Evolutionary conservation across 257 asterid species (phyloP).

Genomic region (Apocynum venetum): DNA sequence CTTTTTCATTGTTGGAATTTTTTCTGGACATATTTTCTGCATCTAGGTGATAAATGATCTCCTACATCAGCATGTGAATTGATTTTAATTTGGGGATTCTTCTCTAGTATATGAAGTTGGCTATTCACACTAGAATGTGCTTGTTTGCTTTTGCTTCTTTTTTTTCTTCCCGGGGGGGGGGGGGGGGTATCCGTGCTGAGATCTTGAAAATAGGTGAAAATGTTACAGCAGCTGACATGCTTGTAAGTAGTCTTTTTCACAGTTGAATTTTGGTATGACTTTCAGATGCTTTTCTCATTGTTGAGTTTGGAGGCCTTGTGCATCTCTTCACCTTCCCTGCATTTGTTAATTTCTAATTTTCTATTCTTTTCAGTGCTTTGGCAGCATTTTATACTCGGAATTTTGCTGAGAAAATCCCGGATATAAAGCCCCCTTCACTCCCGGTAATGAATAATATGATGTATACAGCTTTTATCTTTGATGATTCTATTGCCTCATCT

Average conservation of each 20-base stretch:
- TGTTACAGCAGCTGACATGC: not conserved
- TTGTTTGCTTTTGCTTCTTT: no score
- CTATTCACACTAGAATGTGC: not conserved
- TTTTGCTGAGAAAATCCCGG: slow-evolving; percentile 66
- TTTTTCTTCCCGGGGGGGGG: not conserved
- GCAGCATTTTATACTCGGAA: slow-evolving; percentile 92
- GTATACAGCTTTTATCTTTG: slow-evolving; percentile 19
- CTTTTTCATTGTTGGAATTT: not conserved
- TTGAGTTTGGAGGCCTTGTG: slow-evolving; percentile 17
- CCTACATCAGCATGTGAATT: not conserved
- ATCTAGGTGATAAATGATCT: not conserved
- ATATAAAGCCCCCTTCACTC: slow-evolving; percentile 77
- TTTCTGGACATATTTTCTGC: not conserved
- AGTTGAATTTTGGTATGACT: not conserved
- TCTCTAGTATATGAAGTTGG: no score
- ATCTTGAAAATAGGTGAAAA: not conserved
- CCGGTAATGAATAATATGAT: slow-evolving; percentile 53
- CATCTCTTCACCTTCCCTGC: slow-evolving; percentile 14
- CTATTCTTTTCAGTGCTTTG: slow-evolving; percentile 65
- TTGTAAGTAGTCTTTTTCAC: not conserved
- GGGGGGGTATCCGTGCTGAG: not conserved
- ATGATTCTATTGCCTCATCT: not conserved
- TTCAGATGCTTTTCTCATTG: not conserved
- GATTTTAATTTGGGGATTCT: not conserved
- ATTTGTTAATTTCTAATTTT: slow-evolving; percentile 23